Conservation (phyloP, 345 rosid species). For the Zanthoxylum bungeanum region DNA sequence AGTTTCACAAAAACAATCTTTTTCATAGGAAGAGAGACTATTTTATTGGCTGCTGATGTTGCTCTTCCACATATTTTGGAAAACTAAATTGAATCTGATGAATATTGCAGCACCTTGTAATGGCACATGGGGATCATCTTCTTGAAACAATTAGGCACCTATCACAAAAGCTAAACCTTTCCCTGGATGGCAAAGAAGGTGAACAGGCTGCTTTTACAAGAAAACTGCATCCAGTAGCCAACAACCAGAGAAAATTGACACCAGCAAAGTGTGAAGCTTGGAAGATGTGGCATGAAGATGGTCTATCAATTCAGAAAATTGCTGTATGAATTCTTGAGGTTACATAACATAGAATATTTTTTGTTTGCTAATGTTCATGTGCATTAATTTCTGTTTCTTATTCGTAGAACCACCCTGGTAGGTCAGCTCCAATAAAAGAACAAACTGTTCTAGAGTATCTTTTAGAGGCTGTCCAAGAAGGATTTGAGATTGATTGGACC, state of each 20-base stretch:
- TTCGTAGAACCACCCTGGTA: slow-evolving; percentile 32
- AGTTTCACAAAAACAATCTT: neutral
- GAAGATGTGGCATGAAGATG: slow-evolving; percentile 45
- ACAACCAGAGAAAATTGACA: slow-evolving; percentile 21
- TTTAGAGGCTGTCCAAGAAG: slow-evolving; percentile 40
- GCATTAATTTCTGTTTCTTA: neutral
- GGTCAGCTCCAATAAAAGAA: slow-evolving; percentile 47
- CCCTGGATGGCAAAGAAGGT: slow-evolving; percentile 35
- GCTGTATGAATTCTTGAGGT: slow-evolving; percentile 33
- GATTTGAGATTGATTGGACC: slow-evolving; percentile 31
- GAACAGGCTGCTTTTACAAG: slow-evolving; percentile 1
- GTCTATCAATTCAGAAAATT: slow-evolving; percentile 32
- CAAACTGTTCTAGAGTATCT: slow-evolving; percentile 40
- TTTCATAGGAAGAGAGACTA: neutral
- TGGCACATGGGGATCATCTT: slow-evolving; percentile 36
- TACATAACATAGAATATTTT: neutral
- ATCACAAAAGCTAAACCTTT: slow-evolving; percentile 34
- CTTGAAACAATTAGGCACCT: slow-evolving; percentile 31
- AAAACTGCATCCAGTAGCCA: slow-evolving; percentile 10
- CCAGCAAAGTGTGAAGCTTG: slow-evolving; percentile 46
- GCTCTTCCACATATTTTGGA: neutral
- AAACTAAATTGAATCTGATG: neutral
- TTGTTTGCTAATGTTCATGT: neutral
- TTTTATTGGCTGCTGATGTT: neutral
- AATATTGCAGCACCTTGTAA: slow-evolving; percentile 39